These are phyloP conservation scores for Metarhizium rileyi DNA, from an alignment of 2,329 filamentous ascomycete genomes.

Conservation along the genomic window DNA sequence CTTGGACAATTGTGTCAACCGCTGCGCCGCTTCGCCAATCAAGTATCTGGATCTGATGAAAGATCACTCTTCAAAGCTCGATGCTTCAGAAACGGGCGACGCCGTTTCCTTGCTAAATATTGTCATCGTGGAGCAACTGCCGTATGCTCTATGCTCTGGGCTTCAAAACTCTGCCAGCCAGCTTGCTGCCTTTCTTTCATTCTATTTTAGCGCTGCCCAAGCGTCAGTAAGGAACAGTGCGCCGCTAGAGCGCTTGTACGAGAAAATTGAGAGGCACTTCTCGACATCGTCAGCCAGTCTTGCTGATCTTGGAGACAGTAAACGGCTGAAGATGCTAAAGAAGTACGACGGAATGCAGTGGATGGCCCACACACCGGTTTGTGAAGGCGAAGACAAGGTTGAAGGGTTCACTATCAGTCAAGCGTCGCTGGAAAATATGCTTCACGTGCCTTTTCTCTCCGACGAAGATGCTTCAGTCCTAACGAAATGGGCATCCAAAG, in stretches of 20 bases:
- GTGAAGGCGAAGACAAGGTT: slow-evolving; percentile 1
- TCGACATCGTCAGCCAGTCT: slow-evolving; percentile 15
- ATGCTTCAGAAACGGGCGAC: slow-evolving; percentile 14
- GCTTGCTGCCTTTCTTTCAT: slow-evolving; percentile 48
- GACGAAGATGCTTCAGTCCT: slow-evolving; percentile 44
- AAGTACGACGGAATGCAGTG: slow-evolving; percentile 2
- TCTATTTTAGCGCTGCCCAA: slow-evolving; percentile 44
- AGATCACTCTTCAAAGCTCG: slow-evolving; percentile 25
- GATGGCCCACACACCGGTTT: slow-evolving; percentile 6
- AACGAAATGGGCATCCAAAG: slow-evolving; percentile 63
- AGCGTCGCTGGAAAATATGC: slow-evolving; percentile 40
- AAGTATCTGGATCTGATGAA: slow-evolving; percentile 71
- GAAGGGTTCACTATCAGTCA: slow-evolving; percentile 18
- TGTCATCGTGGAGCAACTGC: slow-evolving; percentile 67
- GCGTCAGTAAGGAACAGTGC: slow-evolving; percentile 10
- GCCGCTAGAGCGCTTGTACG: slow-evolving; percentile 13
- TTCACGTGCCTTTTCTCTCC: slow-evolving; percentile 36
- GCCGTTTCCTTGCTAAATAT: slow-evolving; percentile 53
- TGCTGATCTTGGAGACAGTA: slow-evolving; percentile 10
- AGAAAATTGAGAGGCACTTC: slow-evolving; percentile 20
- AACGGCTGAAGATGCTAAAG: slow-evolving; percentile 11
- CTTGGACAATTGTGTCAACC: slow-evolving; percentile 71
- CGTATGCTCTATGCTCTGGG: slow-evolving; percentile 50
- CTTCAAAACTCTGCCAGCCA: slow-evolving; percentile 31
- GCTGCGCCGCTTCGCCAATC: slow-evolving; percentile 66